Percentiles rank a stretch among this genome's conserved stretches.
These are phyloP conservation scores for Scortechinia acanthostroma DNA, from an alignment of 2,329 filamentous ascomycete species.

Conservation along the genomic window DNA sequence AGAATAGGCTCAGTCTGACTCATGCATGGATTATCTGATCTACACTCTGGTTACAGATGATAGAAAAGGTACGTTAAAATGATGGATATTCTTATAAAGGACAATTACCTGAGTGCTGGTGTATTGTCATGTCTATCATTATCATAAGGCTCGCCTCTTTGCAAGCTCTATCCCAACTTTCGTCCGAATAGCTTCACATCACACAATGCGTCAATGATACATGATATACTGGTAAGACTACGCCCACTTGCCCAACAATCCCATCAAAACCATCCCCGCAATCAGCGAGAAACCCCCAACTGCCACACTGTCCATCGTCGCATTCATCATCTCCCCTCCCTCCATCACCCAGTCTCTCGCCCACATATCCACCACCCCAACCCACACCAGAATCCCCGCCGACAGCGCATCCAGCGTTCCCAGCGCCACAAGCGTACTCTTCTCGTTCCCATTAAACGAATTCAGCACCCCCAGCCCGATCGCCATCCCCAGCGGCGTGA, in stretches of 20 bases:
- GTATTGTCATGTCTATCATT: too few species aligned
- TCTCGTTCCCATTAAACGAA: slow-evolving; percentile 68
- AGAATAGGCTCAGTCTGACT: too few species aligned
- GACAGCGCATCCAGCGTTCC: slow-evolving; percentile 69
- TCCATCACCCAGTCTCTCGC: slow-evolving; percentile 65
- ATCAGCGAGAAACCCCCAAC: slow-evolving; percentile 46
- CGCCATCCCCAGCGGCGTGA: slow-evolving; percentile 74
- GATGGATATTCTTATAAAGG: too few species aligned
- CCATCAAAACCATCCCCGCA: slow-evolving; percentile 62
- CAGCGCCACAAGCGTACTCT: slow-evolving; percentile 61
- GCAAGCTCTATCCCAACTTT: too few species aligned
- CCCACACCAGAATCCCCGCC: slow-evolving; percentile 73
- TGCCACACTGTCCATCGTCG: slow-evolving; percentile 35
- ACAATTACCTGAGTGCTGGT: too few species aligned
- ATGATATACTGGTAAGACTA: slow-evolving; percentile 23
- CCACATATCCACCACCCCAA: slow-evolving; percentile 75
- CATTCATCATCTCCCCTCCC: slow-evolving; percentile 42
- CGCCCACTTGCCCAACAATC: slow-evolving; percentile 70
- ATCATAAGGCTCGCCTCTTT: too few species aligned
- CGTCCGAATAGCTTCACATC: too few species aligned
- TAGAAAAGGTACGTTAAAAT: too few species aligned
- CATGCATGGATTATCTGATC: too few species aligned
- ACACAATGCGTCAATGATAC: too few species aligned
- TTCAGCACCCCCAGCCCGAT: slow-evolving; percentile 70
- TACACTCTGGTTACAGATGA: too few species aligned